Evolutionary conservation across 73 alveolate genomes (phyloP).

Genomic region (Paramecium pentaurelia): DNA sequence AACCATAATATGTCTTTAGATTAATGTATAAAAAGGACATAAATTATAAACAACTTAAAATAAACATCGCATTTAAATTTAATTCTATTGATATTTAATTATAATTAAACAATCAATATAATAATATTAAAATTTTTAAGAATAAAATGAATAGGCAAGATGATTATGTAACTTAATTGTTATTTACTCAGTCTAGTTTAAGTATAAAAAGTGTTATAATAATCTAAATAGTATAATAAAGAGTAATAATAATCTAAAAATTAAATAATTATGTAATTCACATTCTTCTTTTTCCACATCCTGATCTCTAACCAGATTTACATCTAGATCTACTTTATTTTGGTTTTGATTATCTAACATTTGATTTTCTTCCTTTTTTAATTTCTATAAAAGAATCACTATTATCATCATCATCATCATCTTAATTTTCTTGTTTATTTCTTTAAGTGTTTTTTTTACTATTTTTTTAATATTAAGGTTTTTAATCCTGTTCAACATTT

Average conservation of each 20-base stretch:
- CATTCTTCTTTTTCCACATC: neutral
- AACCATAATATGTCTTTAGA: too few species aligned
- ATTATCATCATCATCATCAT: neutral
- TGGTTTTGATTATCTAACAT: neutral
- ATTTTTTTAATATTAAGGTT: neutral
- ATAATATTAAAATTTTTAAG: too few species aligned
- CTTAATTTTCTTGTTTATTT: neutral
- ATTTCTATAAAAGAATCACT: neutral
- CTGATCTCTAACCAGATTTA: neutral
- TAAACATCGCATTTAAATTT: too few species aligned
- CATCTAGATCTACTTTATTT: neutral
- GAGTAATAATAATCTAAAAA: neutral
- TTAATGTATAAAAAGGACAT: too few species aligned
- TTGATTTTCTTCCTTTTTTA: neutral
- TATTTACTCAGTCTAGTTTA: too few species aligned
- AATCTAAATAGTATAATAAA: too few species aligned
- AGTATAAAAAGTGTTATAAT: too few species aligned
- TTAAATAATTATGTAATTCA: neutral
- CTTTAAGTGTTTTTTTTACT: neutral
- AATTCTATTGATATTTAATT: too few species aligned
- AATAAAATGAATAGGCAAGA: too few species aligned
- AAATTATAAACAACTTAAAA: too few species aligned
- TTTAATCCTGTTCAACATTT: neutral
- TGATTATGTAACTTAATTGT: too few species aligned
- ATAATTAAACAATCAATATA: too few species aligned